Evolutionary conservation across 139 green algal species (phyloP), one percentile per base, ranked within the genome.

Genomic region (Dunaliella primolecta): DNA sequence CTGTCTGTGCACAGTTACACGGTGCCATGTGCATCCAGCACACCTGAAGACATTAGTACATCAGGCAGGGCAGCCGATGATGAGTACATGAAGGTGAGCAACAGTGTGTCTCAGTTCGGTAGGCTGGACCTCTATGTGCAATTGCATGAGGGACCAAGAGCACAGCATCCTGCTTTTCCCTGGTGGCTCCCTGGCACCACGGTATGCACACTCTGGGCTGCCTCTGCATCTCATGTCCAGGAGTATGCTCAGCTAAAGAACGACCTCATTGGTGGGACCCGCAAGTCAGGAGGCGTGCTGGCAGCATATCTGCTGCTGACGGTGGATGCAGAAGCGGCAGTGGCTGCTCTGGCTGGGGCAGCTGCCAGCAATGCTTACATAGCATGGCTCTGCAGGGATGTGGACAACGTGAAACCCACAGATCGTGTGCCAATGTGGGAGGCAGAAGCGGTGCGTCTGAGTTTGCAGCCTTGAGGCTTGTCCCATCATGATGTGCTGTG

Each of bases 221-320:
- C n/a, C n/a, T n/a, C n/a, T n/a, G n/a, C n/a, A n/a, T n/a, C n/a
- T n/a, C n/a, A n/a, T 24, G 82, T 88, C 56, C 56, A 91, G 80
- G 93, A 96, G 56, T 96, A 94, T 80, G 75, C 83, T n/a, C 85
- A 85, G 2, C 81, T 96, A 0, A 94, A 96, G 36, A 36, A 85
- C 30, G 37, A 85, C 80, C 83, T 94, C 27, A 76, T 93, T 2
- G 87, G 90, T 56, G 90, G 85, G 78, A 94, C 93, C 3, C 91
- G 92, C 38, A 94, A 93, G 25, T 89, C 91, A 84, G 92, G 91
- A 2, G 86, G 84, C 29, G 86, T 86, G 1, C 86, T 96, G n/a
- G 89, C 88, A 0, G 78, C 84, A 0, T 96, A 96, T 88, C 80
- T 95, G 0, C 64, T 96, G n/a, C 35, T 96, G 1, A 88, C 90